Conservation (phyloP, 768 basidiomycete species). For the Lactarius akahatsu region DNA sequence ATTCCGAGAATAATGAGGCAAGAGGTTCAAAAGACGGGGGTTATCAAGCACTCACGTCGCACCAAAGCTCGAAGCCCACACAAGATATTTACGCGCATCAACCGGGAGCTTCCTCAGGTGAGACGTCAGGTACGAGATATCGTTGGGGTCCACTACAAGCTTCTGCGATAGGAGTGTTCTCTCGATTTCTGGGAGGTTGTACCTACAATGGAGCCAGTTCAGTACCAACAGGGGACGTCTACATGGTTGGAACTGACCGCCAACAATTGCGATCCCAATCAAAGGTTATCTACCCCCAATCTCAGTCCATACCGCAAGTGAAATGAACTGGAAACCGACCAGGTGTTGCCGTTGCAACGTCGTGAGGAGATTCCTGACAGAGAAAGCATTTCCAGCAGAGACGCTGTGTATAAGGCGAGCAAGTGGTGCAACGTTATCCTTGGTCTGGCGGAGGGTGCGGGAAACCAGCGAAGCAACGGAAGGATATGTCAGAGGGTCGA, state of each 20-base stretch:
- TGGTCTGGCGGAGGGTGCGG: conserved; percentile 58
- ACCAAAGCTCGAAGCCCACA: conserved; percentile 74
- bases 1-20: conserved; percentile 3
- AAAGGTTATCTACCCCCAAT: conserved; percentile 53
- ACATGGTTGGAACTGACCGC: conserved; percentile 45
- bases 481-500: conserved; percentile 57
- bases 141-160: conserved; percentile 54
- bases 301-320: conserved; percentile 10
- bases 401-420: conserved; percentile 55
- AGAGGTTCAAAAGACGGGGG: neutral
- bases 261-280: conserved; percentile 65
- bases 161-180: conserved; percentile 51
- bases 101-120: conserved; percentile 60
- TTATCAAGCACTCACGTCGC: conserved; percentile 50
- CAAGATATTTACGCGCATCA: conserved; percentile 63
- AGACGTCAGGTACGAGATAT: conserved; percentile 58
- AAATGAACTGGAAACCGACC: conserved; percentile 40
- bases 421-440: conserved; percentile 54
- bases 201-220: conserved; percentile 38
- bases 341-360: conserved; percentile 63
- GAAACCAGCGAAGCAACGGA: conserved; percentile 62
- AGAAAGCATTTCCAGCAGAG: conserved; percentile 71
- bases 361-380: conserved; percentile 60
- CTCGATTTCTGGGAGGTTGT: conserved; percentile 57
- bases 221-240: neutral